Evolutionary conservation across 192 early-diverging fungal species (phyloP).

Genomic region (Rhizophagus clarus): DNA sequence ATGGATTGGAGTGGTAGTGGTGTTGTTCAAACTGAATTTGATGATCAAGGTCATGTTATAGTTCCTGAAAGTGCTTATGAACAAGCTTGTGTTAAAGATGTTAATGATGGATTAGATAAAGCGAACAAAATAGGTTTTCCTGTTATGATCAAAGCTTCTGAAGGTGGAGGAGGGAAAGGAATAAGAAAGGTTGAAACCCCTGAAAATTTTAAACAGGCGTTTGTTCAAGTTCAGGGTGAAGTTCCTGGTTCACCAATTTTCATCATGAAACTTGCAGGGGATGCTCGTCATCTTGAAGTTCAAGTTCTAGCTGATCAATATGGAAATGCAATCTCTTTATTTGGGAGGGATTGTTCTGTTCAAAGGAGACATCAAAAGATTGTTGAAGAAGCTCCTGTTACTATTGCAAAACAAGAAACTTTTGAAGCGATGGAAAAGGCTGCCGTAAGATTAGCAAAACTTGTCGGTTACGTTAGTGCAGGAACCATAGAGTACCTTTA

Average conservation of each 20-base stretch:
- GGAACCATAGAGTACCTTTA: slow-evolving; percentile 98
- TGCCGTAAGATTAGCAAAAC: slow-evolving; percentile 90
- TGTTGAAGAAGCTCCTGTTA: slow-evolving; percentile 97
- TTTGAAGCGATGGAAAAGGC: slow-evolving; percentile 94
- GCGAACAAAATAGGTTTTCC: slow-evolving; percentile 94
- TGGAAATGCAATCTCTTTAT: slow-evolving; percentile 97
- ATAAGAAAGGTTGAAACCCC: slow-evolving; percentile 90
- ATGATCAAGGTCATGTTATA: slow-evolving; percentile 72
- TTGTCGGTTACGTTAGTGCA: slow-evolving; percentile 94
- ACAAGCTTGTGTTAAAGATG: slow-evolving; percentile 81
- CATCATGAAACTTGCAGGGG: slow-evolving; percentile 96
- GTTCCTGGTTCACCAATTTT: slow-evolving; percentile 98
- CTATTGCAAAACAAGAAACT: slow-evolving; percentile 74
- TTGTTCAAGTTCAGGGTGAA: slow-evolving; percentile 89
- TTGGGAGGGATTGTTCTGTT: slow-evolving; percentile 98
- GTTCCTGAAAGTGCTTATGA: slow-evolving; percentile 84
- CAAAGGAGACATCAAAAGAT: slow-evolving; percentile 99
- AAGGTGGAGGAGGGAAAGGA: slow-evolving; percentile 99
- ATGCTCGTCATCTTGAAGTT: slow-evolving; percentile 95
- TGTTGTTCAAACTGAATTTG: slow-evolving; percentile 69
- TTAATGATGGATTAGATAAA: slow-evolving; percentile 81
- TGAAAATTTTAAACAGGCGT: slow-evolving; percentile 72
- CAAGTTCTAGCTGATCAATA: slow-evolving; percentile 96
- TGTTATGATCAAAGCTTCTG: slow-evolving; percentile 98
- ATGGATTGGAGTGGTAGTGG: slow-evolving; percentile 94